A percentile compares a stretch with the other conserved stretches of the same genome.
These are phyloP conservation scores for Cercospora canescens DNA, from an alignment of 2,329 filamentous ascomycete species.

Conservation along the genomic window DNA sequence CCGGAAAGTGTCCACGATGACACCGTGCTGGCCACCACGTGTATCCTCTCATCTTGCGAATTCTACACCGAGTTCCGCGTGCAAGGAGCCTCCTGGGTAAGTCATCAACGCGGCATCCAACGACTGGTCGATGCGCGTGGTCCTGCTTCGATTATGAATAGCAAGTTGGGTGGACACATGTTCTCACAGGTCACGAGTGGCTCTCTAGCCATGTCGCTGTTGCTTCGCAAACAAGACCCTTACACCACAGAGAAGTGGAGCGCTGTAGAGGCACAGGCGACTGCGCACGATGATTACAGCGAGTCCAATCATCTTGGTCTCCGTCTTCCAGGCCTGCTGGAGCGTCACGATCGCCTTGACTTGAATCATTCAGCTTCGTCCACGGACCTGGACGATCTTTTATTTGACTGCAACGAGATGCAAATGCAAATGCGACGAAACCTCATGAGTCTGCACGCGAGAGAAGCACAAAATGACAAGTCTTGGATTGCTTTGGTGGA, in stretches of 20 bases:
- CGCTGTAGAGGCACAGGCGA: background rate
- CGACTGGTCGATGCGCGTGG: slow-evolving; percentile 29
- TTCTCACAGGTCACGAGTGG: slow-evolving; percentile 28
- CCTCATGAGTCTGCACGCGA: slow-evolving; percentile 3
- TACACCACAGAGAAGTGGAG: slow-evolving; percentile 29
- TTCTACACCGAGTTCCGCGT: slow-evolving; percentile 31
- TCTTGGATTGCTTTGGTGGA: slow-evolving; percentile 17
- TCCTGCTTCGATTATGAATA: slow-evolving; percentile 21
- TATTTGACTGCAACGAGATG: slow-evolving; percentile 23
- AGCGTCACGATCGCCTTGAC: slow-evolving; percentile 24
- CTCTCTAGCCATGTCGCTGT: slow-evolving; percentile 26
- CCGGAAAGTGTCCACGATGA: slow-evolving; percentile 25
- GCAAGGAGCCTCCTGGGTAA: slow-evolving; percentile 26
- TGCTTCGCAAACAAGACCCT: slow-evolving; percentile 25
- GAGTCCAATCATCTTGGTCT: slow-evolving; percentile 20
- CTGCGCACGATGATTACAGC: slow-evolving; percentile 9
- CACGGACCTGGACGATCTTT: slow-evolving; percentile 16
- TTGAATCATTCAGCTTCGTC: slow-evolving; percentile 3
- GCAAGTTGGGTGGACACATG: slow-evolving; percentile 26
- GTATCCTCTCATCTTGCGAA: slow-evolving; percentile 28
- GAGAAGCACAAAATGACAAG: slow-evolving; percentile 1
- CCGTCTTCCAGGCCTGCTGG: slow-evolving; percentile 22
- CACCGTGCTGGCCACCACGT: slow-evolving; percentile 28
- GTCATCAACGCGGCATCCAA: slow-evolving; percentile 28
- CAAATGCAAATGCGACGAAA: slow-evolving; percentile 11